Evolutionary conservation across 768 basidiomycete genomes (phyloP).

Genomic region (Podaxis sp.): DNA sequence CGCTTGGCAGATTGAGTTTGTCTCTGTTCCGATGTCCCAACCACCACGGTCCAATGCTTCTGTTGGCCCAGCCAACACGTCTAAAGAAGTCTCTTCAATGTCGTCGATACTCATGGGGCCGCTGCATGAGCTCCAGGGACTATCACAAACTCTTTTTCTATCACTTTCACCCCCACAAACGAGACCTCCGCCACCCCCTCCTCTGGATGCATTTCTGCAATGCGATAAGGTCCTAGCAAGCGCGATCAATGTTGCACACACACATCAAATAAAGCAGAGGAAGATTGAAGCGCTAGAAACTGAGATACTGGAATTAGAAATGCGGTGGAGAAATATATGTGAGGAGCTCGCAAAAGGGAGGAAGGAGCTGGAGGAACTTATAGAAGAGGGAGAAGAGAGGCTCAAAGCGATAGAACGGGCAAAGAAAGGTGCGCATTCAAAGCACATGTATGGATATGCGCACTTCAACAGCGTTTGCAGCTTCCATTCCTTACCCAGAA

Average conservation of each 20-base stretch:
- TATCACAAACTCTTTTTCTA: slow-evolving; percentile 67
- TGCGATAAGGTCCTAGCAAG: slow-evolving; percentile 63
- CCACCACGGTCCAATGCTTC: slow-evolving; percentile 10
- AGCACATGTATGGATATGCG: not conserved
- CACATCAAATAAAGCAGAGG: slow-evolving; percentile 74
- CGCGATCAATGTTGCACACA: slow-evolving; percentile 60
- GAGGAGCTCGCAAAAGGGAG: slow-evolving; percentile 61
- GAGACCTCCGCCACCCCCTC: slow-evolving; percentile 58
- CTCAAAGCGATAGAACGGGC: slow-evolving; percentile 68
- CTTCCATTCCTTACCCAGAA: slow-evolving; percentile 77
- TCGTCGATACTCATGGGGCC: slow-evolving; percentile 59
- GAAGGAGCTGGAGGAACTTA: slow-evolving; percentile 61
- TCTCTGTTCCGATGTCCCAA: not conserved
- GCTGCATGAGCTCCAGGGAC: slow-evolving; percentile 52
- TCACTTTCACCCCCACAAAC: slow-evolving; percentile 67
- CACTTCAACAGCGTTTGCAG: slow-evolving; percentile 30
- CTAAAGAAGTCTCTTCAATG: slow-evolving; percentile 40
- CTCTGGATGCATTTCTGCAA: slow-evolving; percentile 52
- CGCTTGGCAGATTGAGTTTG: not conserved
- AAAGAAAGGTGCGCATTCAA: slow-evolving; percentile 50
- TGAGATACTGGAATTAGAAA: slow-evolving; percentile 67
- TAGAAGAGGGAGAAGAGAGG: slow-evolving; percentile 73
- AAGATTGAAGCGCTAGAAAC: slow-evolving; percentile 66
- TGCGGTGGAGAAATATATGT: slow-evolving; percentile 65
- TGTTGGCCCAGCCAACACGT: slow-evolving; percentile 7